These are phyloP conservation scores for Pseudogymnoascus sp. DNA, from an alignment of 2,329 filamentous ascomycete species.

Conservation along the genomic window DNA sequence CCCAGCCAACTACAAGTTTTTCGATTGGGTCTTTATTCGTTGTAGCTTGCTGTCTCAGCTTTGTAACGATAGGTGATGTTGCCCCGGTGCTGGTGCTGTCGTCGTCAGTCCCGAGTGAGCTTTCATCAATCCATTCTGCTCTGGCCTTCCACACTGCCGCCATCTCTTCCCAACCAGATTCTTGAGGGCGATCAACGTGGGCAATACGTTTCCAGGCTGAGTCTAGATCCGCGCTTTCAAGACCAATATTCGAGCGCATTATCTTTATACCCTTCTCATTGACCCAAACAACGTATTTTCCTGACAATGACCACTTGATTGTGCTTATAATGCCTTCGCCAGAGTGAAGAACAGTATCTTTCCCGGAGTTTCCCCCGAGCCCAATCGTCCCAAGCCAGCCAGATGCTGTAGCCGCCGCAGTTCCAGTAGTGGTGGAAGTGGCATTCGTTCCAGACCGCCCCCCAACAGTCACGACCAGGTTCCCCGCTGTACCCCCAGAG, in stretches of 20 bases:
- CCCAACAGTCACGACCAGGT: slow-evolving; percentile 76
- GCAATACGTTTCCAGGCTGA: slow-evolving; percentile 91
- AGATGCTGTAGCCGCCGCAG: slow-evolving; percentile 73
- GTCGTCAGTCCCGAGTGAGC: slow-evolving; percentile 66
- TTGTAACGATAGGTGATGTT: slow-evolving; percentile 39
- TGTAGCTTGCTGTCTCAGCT: slow-evolving; percentile 41
- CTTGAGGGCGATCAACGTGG: slow-evolving; percentile 81
- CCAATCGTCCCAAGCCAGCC: slow-evolving; percentile 90
- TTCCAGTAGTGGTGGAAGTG: slow-evolving; percentile 78
- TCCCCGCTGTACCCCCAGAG: slow-evolving; percentile 82
- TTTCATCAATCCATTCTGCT: slow-evolving; percentile 87
- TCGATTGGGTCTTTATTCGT: slow-evolving; percentile 50
- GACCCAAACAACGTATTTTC: slow-evolving; percentile 88
- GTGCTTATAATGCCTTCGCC: slow-evolving; percentile 86
- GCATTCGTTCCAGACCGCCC: slow-evolving; percentile 68
- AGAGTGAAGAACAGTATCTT: slow-evolving; percentile 79
- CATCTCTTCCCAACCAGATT: slow-evolving; percentile 91
- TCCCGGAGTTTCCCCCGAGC: slow-evolving; percentile 66
- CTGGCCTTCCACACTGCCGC: slow-evolving; percentile 89
- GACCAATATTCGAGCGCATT: slow-evolving; percentile 79
- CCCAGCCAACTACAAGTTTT: slow-evolving; percentile 88
- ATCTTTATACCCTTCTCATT: slow-evolving; percentile 98
- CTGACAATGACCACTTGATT: slow-evolving; percentile 90
- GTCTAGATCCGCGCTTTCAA: slow-evolving; percentile 68
- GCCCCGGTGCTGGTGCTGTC: slow-evolving; percentile 32